phyloP scores from a whole-genome alignment of 2,329 filamentous ascomycete genomes.

The Furcasterigmium furcatum region DNA sequence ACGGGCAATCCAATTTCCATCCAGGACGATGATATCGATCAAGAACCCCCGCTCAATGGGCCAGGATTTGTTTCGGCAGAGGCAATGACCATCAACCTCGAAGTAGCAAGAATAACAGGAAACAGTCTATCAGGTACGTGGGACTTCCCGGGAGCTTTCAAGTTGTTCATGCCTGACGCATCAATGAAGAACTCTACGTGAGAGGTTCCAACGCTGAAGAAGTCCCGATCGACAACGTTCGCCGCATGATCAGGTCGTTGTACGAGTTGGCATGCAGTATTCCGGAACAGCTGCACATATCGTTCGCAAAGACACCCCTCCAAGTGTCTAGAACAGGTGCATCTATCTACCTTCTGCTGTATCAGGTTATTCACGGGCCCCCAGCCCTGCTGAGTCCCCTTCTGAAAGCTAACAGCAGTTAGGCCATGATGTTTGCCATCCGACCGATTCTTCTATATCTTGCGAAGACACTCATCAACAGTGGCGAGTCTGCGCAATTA shows the following conservation, averaged over 20 bases:
- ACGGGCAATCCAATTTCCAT: background rate
- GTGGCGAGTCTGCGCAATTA: background rate
- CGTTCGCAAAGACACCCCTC: background rate
- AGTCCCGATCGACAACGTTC: background rate
- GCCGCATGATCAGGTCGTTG: background rate
- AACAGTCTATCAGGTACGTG: background rate
- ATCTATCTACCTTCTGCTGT: constrained; percentile 2
- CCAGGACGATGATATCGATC: background rate
- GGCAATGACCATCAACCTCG: constrained; percentile 1
- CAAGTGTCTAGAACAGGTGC: background rate
- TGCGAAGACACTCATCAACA: background rate
- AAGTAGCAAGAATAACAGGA: background rate
- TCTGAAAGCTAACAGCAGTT: background rate
- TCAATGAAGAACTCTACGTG: background rate
- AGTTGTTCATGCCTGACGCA: background rate
- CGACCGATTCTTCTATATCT: background rate
- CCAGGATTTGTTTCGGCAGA: background rate
- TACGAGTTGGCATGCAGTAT: background rate
- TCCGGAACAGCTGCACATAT: background rate
- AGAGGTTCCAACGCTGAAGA: background rate
- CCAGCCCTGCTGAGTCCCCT: too few relatives aligned
- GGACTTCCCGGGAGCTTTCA: background rate
- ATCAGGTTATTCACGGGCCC: background rate
- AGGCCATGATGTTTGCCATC: constrained; percentile 1
- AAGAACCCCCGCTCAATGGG: background rate